phyloP scores from a whole-genome alignment of 129 eudicot genomes.

The Chrysanthemum makinoi region DNA sequence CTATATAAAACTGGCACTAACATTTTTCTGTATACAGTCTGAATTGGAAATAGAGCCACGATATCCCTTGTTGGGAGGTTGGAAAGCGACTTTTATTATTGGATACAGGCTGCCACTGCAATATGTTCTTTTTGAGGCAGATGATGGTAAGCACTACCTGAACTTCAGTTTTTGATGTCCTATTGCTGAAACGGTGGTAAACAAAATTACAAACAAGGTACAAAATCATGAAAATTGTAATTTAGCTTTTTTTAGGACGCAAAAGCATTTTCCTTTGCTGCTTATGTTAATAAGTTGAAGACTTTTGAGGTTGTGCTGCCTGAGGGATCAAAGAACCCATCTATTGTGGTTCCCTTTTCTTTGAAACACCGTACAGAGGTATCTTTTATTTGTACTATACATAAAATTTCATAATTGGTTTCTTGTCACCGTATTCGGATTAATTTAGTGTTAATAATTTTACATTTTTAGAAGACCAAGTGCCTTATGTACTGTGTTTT shows the following conservation, averaged over 20 bases:
- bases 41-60: slow-evolving; percentile 92
- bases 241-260: neutral
- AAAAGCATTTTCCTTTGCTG: neutral
- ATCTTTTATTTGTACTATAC: slow-evolving; percentile 16
- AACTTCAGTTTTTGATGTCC: slow-evolving; percentile 94
- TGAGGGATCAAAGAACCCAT: slow-evolving; percentile 88
- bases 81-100: slow-evolving; percentile 90
- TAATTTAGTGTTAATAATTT: neutral
- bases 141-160: slow-evolving; percentile 78
- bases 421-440: neutral
- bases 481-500: no score
- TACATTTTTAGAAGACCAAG: neutral
- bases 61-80: slow-evolving; percentile 96
- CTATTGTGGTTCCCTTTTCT: slow-evolving; percentile 61
- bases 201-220: slow-evolving; percentile 76
- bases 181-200: slow-evolving; percentile 86
- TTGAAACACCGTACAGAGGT: slow-evolving; percentile 81
- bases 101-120: slow-evolving; percentile 87
- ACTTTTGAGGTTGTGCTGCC: slow-evolving; percentile 81
- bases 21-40: slow-evolving; percentile 53
- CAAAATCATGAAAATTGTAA: neutral
- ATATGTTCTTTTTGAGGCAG: slow-evolving; percentile 82
- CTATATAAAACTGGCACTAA: slow-evolving; percentile 1
- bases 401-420: neutral
- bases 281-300: slow-evolving; percentile 15